Evolutionary conservation across 495 filamentous ascomycete species (phyloP), one percentile per base, ranked within the genome.

Genomic region (Podospora tetraspora): DNA sequence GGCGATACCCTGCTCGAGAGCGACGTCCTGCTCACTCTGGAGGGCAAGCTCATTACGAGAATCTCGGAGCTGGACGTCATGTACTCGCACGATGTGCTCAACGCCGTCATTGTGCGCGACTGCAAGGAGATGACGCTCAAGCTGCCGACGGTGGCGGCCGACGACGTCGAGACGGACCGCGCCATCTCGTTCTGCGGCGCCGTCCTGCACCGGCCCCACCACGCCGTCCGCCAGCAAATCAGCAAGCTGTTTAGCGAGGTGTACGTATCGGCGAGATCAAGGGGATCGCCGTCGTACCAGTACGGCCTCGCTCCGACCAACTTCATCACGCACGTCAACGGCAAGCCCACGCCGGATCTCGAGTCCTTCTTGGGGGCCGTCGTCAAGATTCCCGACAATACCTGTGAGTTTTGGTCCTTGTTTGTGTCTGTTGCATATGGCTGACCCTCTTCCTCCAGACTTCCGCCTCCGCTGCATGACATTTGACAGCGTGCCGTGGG

Each of bases 401-500:
- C 92, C 3, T 99, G 86, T 88, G 77, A 78, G 85, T 69, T 69
- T 23, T 57, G n/a, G 61, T 62, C 64, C 19, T 56, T 43, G 6
- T 10, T 68, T 63, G 6, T 13, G 61, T 59, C 67, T 21, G 1
- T 66, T 27, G 16, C n/a, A 0, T 24, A 11, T 61, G 66, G 32
- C 70, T 71, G 63, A 68, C 52, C 23, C 16, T 21, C n/a, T 27
- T 2, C 13, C 21, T 56, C 25, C 66, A 88, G 86, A 99, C 81
- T 97, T 99, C 88, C 87, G 96, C 24, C 84, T 99, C 16, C 90
- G 91, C 69, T 92, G 94, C 11, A 91, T 97, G 75, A 98, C 95
- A 2, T 99, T 98, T 74, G 95, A 99, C 76, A 96, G 95, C 70
- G 93, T 98, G 19, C 94, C 93, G 16, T 99, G 94, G 91, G 92